These are phyloP conservation scores for Tanacetum coccineum DNA, from an alignment of 129 eudicot genomes.

Conservation along the genomic window DNA sequence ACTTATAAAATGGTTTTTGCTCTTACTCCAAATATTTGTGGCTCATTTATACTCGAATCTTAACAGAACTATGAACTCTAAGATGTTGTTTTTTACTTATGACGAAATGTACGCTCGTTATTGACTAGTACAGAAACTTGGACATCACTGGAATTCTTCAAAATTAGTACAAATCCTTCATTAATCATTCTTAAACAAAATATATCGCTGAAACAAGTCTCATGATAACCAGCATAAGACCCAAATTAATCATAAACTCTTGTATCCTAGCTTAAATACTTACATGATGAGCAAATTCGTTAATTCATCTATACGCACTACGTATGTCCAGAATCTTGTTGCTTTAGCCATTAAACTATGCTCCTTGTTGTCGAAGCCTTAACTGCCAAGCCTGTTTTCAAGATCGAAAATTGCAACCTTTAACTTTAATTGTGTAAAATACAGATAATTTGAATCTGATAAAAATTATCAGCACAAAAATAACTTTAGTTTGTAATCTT, in stretches of 20 bases:
- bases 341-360: slow-evolving; percentile 14
- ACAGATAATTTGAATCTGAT: no score
- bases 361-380: slow-evolving; percentile 47
- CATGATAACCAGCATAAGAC: slow-evolving; percentile 18
- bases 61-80: not conserved
- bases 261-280: slow-evolving; percentile 23
- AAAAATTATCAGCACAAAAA: no score
- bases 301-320: slow-evolving; percentile 15
- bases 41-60: not conserved
- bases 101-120: no score
- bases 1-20: not conserved
- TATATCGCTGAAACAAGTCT: slow-evolving; percentile 12
- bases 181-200: slow-evolving; percentile 14
- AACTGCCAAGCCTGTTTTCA: slow-evolving; percentile 64
- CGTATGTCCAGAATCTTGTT: slow-evolving; percentile 6
- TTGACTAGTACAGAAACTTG: no score
- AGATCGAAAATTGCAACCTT: not conserved
- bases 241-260: slow-evolving; percentile 17
- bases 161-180: slow-evolving; percentile 2
- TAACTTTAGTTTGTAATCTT: not conserved
- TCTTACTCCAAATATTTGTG: not conserved
- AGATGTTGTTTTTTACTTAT: not conserved
- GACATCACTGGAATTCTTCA: not conserved
- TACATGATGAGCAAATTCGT: slow-evolving; percentile 20
- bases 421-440: not conserved